Base-by-base conservation (phyloP, 257 asterid genomes). In the Eustoma russellianum region DNA sequence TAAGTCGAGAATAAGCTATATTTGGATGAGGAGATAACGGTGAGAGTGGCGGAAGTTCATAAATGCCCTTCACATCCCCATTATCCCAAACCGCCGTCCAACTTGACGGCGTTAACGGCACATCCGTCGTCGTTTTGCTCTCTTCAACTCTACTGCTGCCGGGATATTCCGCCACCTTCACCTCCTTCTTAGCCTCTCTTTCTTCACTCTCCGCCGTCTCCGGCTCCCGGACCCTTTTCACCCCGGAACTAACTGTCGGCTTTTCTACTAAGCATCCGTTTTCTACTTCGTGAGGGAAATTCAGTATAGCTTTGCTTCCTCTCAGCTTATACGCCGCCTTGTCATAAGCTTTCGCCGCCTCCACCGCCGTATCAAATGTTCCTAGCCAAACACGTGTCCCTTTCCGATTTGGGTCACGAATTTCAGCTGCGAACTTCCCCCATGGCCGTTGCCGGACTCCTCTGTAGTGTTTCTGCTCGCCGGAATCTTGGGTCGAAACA, bases 41-140 rank as follows among this genome's bases (percentile, higher is more conserved):
- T 33, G 97, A 86, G 15, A 86, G 33, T 49, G 77, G 88, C 34
- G 96, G 96, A 5, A 90, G 74, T 46, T 86, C 96, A 53, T 86
- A 90, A n/a, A 90, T 83, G 18, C 97, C 94, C 56, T 77, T 76
- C 52, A 50, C 86, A 15, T 86, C 90, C 0, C 75, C 88, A n/a
- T 68, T 15, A 51, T 82, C 93, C 97, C 94, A 90, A 55, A 90
- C 80, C 5, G 93, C 61, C 68, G 64, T 75, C 98, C 98, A 90
- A 56, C 61, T 83, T 2, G 98, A 82, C 69, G 96, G 98, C 70
- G 96, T 90, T 58, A 86, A 69, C 0, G 98, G 90, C 38, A 62
- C 64, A 0, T 83, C 68, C 30, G 74, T 73, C 52, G 75, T 58
- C 8, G 35, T 0, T 19, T 64, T 63, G 33, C 56, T 49, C 2